phyloP scores from a whole-genome alignment of 2,329 filamentous ascomycete genomes.

The Colletotrichum neosansevieriae region DNA sequence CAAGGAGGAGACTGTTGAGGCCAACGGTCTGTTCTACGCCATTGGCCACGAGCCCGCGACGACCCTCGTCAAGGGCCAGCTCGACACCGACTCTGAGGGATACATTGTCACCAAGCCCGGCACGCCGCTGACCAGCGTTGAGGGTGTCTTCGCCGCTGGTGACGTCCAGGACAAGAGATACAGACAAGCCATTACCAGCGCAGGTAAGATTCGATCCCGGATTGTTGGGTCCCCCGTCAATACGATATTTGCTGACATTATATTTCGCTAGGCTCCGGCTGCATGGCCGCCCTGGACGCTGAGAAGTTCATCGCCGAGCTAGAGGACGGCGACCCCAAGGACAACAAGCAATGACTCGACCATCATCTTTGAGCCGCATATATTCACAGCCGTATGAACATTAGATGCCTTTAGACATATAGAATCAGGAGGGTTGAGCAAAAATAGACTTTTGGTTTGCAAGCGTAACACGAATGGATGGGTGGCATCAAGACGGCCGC shows the following conservation, averaged over 20 bases:
- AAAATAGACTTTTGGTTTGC: conserved; percentile 33
- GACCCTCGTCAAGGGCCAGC: conserved; percentile 87
- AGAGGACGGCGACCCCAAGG: conserved; percentile 60
- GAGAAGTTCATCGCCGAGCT: conserved; percentile 91
- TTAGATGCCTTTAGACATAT: conserved; percentile 24
- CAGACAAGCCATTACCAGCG: conserved; percentile 96
- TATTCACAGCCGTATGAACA: conserved; percentile 7
- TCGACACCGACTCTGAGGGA: conserved; percentile 89
- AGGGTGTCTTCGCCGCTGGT: conserved; percentile 95
- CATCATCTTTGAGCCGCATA: conserved; percentile 34
- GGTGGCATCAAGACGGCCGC: neutral
- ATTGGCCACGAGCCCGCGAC: conserved; percentile 97
- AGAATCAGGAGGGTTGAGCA: conserved; percentile 16
- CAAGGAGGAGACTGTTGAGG: conserved; percentile 84
- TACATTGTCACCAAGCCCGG: conserved; percentile 93
- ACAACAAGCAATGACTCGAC: conserved; percentile 40
- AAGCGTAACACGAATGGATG: neutral
- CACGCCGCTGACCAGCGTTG: conserved; percentile 86
- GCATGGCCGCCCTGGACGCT: conserved; percentile 94
- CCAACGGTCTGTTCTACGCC: conserved; percentile 96
- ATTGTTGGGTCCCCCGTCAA: no score
- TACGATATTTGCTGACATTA: conserved; percentile 38
- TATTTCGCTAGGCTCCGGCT: conserved; percentile 78
- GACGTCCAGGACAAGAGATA: conserved; percentile 99
- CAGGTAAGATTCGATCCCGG: conserved; percentile 71